These are phyloP conservation scores for Arbutus unedo DNA, from an alignment of 148 eudicot genomes.

Conservation along the genomic window DNA sequence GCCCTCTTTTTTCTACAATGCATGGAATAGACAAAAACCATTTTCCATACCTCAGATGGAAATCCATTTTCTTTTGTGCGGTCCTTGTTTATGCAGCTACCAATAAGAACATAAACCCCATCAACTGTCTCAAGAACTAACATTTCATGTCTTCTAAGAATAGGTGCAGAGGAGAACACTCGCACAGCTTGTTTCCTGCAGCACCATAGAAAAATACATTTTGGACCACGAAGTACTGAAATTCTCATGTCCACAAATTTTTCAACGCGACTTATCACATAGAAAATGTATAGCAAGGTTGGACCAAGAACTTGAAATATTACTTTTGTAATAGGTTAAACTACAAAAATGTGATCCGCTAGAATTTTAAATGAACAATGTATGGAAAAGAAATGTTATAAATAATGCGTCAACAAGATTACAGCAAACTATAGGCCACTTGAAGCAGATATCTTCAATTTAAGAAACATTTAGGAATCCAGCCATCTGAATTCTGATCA, in stretches of 20 bases:
- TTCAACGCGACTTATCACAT: not conserved
- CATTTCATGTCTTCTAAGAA: conserved; percentile 33
- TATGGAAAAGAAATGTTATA: not conserved
- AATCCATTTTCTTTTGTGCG: conserved; percentile 54
- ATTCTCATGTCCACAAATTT: not conserved
- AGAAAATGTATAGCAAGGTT: not conserved
- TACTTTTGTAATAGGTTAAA: not conserved
- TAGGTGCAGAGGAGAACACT: conserved; percentile 49
- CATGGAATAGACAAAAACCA: not conserved
- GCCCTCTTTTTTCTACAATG: not conserved
- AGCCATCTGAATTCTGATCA: not conserved
- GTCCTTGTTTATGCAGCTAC: conserved; percentile 41
- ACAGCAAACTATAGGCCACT: not conserved
- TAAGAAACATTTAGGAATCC: conserved; percentile 1
- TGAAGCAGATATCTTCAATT: not conserved
- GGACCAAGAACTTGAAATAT: not conserved
- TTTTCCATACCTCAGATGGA: conserved; percentile 42
- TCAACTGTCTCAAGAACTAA: conserved; percentile 52
- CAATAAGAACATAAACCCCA: conserved; percentile 38
- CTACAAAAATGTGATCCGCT: not conserved
- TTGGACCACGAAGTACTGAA: not conserved
- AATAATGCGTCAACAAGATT: not conserved
- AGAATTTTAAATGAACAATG: not conserved
- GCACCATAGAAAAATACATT: conserved; percentile 19
- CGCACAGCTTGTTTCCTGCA: conserved; percentile 36